Base-by-base conservation (phyloP, 1,284 basidiomycete genomes). In the Cutaneotrichosporon mucoides region DNA sequence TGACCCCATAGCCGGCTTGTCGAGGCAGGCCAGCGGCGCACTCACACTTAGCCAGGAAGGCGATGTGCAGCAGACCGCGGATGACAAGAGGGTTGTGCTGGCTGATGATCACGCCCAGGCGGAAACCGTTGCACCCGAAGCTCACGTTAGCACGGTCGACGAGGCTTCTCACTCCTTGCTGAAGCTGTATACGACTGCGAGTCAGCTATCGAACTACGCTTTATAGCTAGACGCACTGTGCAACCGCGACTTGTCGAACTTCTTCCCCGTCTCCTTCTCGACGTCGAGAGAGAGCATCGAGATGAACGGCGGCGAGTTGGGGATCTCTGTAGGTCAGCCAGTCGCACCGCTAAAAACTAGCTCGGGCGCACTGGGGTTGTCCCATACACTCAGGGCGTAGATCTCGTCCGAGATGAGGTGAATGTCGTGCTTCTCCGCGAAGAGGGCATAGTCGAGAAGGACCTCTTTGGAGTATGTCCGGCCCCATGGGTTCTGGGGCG, bases 331-430 rank as follows among this genome's bases (percentile, higher is more conserved):
- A 24, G 10, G 45, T 54, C 46, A 59, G 51, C 8, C 13, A 24
- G 6, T 12, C 37, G 5, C 13, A 36, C 6, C 33, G 13, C 34
- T 24, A 24, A 24, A 24, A 24, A 24, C 24, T 24, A 24, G 24
- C 1, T 5, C 4, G 34, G 8, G 63, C 73, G 50, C 54, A 72
- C 72, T 53, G 1, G 66, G 56, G 55, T 73, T 73, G 33, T 76
- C 64, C 58, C 72, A 80, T 35, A 73, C 65, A 57, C 73, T 76
- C 56, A 80, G 60, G 2, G 75, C 78, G 67, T 81, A 81, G 41
- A 81, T 79, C 68, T 80, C 78, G 62, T 80, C 79, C 1, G 70
- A 73, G 11, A 81, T 71, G 34, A 80, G 68, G 59, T 77, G 79
- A 6, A 81, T 59, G 60, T 79, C 73, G 61, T 76, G 73, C 61